Evolutionary conservation across 1,284 basidiomycete genomes (phyloP), one percentile per base, ranked within the genome.

Genomic region (Xanthoconium separans): DNA sequence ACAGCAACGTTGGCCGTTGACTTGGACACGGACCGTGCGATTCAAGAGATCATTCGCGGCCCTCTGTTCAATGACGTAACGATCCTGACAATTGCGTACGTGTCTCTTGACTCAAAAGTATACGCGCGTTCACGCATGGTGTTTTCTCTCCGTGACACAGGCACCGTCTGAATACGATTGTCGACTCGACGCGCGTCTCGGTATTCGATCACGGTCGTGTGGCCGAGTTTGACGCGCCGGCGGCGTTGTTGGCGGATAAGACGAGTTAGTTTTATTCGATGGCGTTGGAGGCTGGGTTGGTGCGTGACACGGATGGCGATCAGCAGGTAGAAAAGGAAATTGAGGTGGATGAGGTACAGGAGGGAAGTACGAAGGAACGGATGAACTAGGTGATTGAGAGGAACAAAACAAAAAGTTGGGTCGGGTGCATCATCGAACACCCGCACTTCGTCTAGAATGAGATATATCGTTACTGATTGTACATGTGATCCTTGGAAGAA

Each of bases 161-260:
- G 20, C 93, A 95, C 70, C 83, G 93, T 2, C 75, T 97, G 52
- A 93, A 95, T 68, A 97, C 95, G 4, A 95, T 98, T 64, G 82
- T 96, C 55, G 87, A 94, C 63, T 93, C 86, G 39, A 87, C 91
- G 60, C 82, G 86, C 34, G 85, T 98, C 12, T 71, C 97, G 29
- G 94, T 97, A 13, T 83, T 98, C 71, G 85, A 88, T 59, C 76
- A 85, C 18, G 95, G 95, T 15, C 74, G 74, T 60, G 87, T 72
- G 3, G 61, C 64, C 7, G 67, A 69, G 36, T 65, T 71, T 39
- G 66, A 71, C 11, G 22, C 56, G 2, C 66, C 70, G 15, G 51
- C 16, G 20, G 59, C 47, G 27, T 53, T 72, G 55, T 48, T 69
- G 48, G 64, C 58, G 4, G 56, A 69, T 9, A 41, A 24, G 33